phyloP scores from a whole-genome alignment of 805 yeast species.

The Metschnikowia cerradonensis region DNA sequence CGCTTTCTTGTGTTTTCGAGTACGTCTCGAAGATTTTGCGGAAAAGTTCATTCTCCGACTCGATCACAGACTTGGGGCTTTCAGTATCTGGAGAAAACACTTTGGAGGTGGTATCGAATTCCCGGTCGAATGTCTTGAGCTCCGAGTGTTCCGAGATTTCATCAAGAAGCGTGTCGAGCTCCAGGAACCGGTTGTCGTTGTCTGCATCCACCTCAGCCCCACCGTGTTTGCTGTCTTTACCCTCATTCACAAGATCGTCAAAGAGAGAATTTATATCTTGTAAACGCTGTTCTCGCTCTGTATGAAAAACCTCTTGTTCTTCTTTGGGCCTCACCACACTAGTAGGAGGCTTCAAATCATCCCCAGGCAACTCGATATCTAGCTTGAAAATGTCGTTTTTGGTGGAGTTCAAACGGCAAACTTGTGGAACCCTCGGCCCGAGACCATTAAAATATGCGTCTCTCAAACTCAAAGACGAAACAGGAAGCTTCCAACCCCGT shows the following conservation, averaged over 20 bases:
- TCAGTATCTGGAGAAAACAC: background rate
- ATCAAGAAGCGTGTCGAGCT: background rate
- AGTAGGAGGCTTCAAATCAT: background rate
- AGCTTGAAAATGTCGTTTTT: constrained; percentile 10
- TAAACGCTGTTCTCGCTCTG: background rate
- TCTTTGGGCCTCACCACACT: background rate
- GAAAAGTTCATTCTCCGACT: constrained; percentile 15
- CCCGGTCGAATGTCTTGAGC: background rate
- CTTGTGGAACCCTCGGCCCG: background rate
- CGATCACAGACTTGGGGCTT: constrained; percentile 2
- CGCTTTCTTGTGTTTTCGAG: constrained; percentile 7
- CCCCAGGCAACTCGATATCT: constrained; percentile 1
- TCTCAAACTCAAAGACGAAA: no score
- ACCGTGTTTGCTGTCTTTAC: background rate
- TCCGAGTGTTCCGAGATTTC: background rate
- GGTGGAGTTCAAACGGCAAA: constrained; percentile 1
- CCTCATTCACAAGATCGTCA: background rate
- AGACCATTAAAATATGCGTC: background rate
- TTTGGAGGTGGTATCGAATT: constrained; percentile 1
- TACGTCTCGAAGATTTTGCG: constrained; percentile 16
- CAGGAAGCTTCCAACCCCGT: background rate
- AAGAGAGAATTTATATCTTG: constrained; percentile 1
- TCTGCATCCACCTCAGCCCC: background rate
- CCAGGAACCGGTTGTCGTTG: background rate
- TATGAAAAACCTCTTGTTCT: background rate